phyloP scores from a whole-genome alignment of 176 grass and related monocot species.

The Melocanna baccifera region DNA sequence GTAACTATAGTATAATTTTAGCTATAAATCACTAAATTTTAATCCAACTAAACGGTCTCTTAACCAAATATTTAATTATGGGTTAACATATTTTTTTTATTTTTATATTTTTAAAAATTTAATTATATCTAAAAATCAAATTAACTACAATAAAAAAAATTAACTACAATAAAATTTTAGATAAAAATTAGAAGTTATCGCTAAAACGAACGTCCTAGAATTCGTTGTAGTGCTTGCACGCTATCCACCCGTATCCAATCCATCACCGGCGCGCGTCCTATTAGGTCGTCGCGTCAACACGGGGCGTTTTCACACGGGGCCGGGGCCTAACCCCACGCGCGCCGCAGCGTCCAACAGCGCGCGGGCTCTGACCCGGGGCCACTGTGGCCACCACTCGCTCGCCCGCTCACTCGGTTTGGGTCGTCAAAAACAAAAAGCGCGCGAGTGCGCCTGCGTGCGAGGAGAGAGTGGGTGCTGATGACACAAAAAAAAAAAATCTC shows the following conservation, averaged over 20 bases:
- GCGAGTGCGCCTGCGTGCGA: not conserved
- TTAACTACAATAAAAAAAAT: too few relatives aligned
- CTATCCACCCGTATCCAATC: not conserved
- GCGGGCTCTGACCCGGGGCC: not conserved
- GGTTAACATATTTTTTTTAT: too few relatives aligned
- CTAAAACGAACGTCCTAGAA: too few relatives aligned
- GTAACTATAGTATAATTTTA: too few relatives aligned
- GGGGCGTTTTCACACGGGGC: conserved; percentile 30
- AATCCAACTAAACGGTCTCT: too few relatives aligned
- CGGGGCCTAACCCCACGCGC: conserved; percentile 37
- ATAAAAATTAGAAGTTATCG: too few relatives aligned
- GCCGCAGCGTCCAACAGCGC: not conserved
- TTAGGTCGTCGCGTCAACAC: conserved; percentile 15
- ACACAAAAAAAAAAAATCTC: not conserved
- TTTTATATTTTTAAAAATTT: too few relatives aligned
- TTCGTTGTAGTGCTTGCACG: too few relatives aligned
- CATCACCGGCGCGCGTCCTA: not conserved
- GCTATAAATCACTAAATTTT: too few relatives aligned
- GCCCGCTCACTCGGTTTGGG: not conserved
- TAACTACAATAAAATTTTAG: too few relatives aligned
- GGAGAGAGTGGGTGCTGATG: not conserved
- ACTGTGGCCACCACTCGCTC: conserved; percentile 24
- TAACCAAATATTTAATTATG: too few relatives aligned
- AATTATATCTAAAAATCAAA: too few relatives aligned
- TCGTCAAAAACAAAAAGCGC: not conserved